These are phyloP conservation scores for Verruconis gallopava DNA, from an alignment of 2,329 filamentous ascomycete species.

Conservation along the genomic window DNA sequence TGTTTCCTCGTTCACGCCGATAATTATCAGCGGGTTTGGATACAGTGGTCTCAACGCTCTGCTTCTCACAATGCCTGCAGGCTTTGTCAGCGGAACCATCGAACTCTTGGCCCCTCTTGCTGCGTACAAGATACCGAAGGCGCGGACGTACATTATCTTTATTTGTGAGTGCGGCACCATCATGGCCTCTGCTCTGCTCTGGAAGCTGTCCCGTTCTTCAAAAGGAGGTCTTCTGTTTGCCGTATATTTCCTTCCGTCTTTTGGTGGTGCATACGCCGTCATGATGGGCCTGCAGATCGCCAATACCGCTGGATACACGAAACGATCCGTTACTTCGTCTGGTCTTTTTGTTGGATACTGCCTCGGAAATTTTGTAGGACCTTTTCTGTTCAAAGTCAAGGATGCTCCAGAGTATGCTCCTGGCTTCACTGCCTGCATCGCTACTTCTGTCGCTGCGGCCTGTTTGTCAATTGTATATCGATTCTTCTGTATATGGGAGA, in stretches of 20 bases:
- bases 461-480: conserved; percentile 32
- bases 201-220: conserved; percentile 28
- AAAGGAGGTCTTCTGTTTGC: conserved; percentile 37
- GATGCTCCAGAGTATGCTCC: conserved; percentile 29
- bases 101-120: conserved; percentile 29
- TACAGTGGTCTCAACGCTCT: conserved; percentile 32
- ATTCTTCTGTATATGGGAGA: conserved; percentile 31
- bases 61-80: conserved; percentile 30
- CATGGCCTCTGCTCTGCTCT: conserved; percentile 30
- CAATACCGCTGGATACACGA: conserved; percentile 41
- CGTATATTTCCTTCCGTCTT: conserved; percentile 35
- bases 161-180: conserved; percentile 30
- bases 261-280: conserved; percentile 36
- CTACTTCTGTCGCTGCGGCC: conserved; percentile 21
- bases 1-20: conserved; percentile 32
- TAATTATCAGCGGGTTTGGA: conserved; percentile 34
- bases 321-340: conserved; percentile 35
- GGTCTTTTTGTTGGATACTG: conserved; percentile 41
- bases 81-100: conserved; percentile 25
- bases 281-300: conserved; percentile 38
- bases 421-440: conserved; percentile 29
- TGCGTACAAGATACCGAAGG: conserved; percentile 25
- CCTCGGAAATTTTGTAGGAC: conserved; percentile 35
- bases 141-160: conserved; percentile 28
- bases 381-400: conserved; percentile 28